A percentile compares a stretch with the other conserved stretches of the same genome.
These are phyloP conservation scores for Mallotus japonicus DNA, from an alignment of 441 rosid genomes.

Conservation along the genomic window DNA sequence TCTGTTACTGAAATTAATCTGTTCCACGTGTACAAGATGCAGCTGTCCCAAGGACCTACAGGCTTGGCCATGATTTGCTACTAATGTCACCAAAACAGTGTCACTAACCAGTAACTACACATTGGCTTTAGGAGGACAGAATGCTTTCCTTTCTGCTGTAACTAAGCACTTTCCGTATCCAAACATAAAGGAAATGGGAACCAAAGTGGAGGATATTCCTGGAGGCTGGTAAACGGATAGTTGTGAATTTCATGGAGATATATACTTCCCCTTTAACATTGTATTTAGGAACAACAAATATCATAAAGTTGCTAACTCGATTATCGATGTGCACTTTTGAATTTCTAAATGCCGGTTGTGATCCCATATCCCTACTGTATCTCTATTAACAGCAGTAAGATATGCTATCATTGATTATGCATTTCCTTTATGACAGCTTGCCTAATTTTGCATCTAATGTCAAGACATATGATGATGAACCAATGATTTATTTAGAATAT, in stretches of 20 bases:
- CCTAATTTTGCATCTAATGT: background rate
- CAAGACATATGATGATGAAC: background rate
- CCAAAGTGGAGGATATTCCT: constrained; percentile 6
- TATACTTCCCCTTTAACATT: background rate
- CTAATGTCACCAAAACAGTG: constrained; percentile 8
- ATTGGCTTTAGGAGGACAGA: constrained; percentile 21
- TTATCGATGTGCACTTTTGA: constrained; percentile 10
- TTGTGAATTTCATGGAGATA: constrained; percentile 12
- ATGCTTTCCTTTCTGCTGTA: constrained; percentile 5
- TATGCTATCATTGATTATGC: background rate
- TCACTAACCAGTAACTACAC: constrained; percentile 17
- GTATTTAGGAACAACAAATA: constrained; percentile 13
- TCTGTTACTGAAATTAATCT: background rate
- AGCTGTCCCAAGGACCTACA: constrained; percentile 20
- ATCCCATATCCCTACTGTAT: background rate
- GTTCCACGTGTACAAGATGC: constrained; percentile 13
- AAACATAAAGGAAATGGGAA: constrained; percentile 8
- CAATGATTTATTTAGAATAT: background rate
- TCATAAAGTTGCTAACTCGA: constrained; percentile 2
- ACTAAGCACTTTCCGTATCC: constrained; percentile 8
- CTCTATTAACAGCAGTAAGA: background rate
- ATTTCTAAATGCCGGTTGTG: constrained; percentile 3
- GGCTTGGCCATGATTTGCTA: constrained; percentile 17
- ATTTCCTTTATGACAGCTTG: background rate
- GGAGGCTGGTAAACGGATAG: constrained; percentile 18